Evolutionary conservation across 2,329 filamentous ascomycete species (phyloP).

Genomic region (Hirsutella thompsonii): DNA sequence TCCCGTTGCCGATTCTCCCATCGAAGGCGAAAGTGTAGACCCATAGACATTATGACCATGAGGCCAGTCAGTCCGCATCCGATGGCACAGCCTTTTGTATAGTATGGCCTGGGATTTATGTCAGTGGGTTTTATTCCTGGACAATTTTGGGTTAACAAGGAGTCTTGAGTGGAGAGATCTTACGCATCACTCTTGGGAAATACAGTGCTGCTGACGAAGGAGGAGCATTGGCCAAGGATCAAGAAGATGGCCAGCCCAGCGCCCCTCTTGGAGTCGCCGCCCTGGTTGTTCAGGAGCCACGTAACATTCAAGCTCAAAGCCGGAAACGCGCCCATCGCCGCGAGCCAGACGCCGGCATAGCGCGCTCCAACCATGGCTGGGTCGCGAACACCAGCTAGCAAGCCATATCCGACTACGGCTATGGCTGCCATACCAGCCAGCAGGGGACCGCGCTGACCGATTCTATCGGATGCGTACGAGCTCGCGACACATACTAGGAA

Average conservation of each 20-base stretch:
- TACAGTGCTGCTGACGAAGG: slow-evolving; percentile 13
- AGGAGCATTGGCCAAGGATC: slow-evolving; percentile 16
- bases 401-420: slow-evolving; percentile 17
- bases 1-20: slow-evolving; percentile 8
- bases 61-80: slow-evolving; percentile 8
- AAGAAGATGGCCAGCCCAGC: slow-evolving; percentile 9
- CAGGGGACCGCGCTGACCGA: slow-evolving; percentile 19
- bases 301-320: slow-evolving; percentile 15
- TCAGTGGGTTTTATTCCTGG: neutral
- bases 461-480: slow-evolving; percentile 21
- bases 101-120: slow-evolving; percentile 5
- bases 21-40: slow-evolving; percentile 6
- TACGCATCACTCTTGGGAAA: slow-evolving; percentile 12
- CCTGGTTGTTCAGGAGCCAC: slow-evolving; percentile 18
- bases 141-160: too few species aligned
- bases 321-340: slow-evolving; percentile 17
- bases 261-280: slow-evolving; percentile 15
- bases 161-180: too few species aligned
- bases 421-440: slow-evolving; percentile 13
- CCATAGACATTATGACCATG: slow-evolving; percentile 5
- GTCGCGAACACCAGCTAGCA: slow-evolving; percentile 11
- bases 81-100: slow-evolving; percentile 7
- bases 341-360: slow-evolving; percentile 24
- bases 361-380: slow-evolving; percentile 10
- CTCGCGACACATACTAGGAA: slow-evolving; percentile 19